A percentile compares a stretch with the other conserved stretches of the same genome.
These are phyloP conservation scores for Tylopilus plumbeoviolaceoides DNA, from an alignment of 768 basidiomycete species.

Conservation along the genomic window DNA sequence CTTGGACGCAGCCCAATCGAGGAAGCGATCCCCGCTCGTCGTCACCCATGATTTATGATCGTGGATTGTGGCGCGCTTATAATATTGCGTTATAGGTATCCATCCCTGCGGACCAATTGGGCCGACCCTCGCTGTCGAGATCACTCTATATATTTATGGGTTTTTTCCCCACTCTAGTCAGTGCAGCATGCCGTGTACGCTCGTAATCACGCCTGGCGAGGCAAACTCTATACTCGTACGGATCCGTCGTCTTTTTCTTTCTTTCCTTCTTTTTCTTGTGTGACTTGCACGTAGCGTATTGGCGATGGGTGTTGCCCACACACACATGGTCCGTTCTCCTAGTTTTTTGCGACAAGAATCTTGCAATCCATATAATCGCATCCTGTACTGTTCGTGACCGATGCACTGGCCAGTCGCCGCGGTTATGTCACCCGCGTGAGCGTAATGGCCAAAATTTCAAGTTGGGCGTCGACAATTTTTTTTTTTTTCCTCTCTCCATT, in stretches of 20 bases:
- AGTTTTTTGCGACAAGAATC: background rate
- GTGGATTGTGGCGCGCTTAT: too few species aligned
- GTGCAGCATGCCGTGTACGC: background rate
- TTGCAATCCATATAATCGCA: too few species aligned
- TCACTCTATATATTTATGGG: background rate
- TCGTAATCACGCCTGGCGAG: background rate
- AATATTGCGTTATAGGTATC: too few species aligned
- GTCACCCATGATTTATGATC: background rate
- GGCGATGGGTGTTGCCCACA: background rate
- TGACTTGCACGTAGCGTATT: background rate
- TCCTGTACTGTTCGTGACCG: too few species aligned
- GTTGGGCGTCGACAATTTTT: too few species aligned
- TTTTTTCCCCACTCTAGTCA: background rate
- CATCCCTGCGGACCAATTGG: too few species aligned
- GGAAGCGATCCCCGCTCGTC: slow-evolving; percentile 10
- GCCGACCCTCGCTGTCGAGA: background rate
- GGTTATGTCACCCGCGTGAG: too few species aligned
- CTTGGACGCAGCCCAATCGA: too few species aligned
- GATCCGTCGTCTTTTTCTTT: background rate
- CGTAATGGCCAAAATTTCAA: too few species aligned
- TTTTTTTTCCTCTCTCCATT: too few species aligned
- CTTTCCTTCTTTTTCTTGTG: too few species aligned
- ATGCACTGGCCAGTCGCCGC: too few species aligned
- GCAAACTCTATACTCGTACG: background rate
- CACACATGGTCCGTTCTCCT: background rate